Evolutionary conservation across 2,329 filamentous ascomycete genomes (phyloP), one percentile per base, ranked within the genome.

Genomic region (Fusarium xylarioides): DNA sequence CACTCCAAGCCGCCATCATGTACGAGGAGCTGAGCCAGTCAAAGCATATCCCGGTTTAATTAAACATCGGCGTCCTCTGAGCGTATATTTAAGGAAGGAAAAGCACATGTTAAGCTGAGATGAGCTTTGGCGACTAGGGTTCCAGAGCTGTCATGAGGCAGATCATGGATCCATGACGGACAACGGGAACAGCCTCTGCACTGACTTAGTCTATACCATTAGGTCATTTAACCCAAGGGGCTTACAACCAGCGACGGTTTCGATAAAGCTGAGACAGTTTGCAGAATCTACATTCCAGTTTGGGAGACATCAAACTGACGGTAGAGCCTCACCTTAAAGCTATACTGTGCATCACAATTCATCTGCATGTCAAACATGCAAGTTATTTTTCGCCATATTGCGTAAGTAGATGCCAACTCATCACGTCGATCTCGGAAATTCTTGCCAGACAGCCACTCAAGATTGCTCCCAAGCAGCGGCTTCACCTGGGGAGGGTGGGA

Each of bases 381-480:
- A 23, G 34, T 32, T 52, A 28, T 67, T 47, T 37, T 66, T 61
- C n/a, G 35, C 52, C 44, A 68, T 68, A 30, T 70, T 67, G 49
- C 68, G 63, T 46, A 60, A 54, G 40, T 43, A 19, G 28, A 21
- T 77, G 76, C 76, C 76, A 77, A 37, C 76, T 76, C 76, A 78
- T 63, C 71, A 65, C 32, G 65, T 68, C 64, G 71, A 78, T 78
- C 65, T 65, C 16, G 56, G 43, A 65, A 62, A 35, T 46, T 54
- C 54, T 63, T 56, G 46, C 59, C 46, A 57, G 26, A 30, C 43
- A 62, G 61, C 73, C 74, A 76, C 47, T 75, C 57, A 70, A 26
- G 38, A 32, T 32, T 55, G 61, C 30, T 58, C 56, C 42, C 63
- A 49, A 46, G 59, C 44, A 74, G 55, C 26, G 46, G 64, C 62